phyloP scores from a whole-genome alignment of 441 rosid species.

The Brassica balearica region DNA sequence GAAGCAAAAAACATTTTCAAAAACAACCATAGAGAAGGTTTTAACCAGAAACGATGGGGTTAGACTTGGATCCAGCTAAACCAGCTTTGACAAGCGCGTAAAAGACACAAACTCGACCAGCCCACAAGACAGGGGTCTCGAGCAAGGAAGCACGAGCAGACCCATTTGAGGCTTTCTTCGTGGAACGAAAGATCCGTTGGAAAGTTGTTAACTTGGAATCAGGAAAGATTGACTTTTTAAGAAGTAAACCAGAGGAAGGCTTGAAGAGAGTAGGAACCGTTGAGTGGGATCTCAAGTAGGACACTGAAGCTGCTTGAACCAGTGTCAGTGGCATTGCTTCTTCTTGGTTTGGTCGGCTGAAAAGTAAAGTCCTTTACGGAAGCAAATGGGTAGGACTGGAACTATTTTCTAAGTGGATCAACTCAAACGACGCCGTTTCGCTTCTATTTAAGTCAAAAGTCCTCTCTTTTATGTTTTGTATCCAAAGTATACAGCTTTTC shows the following conservation, averaged over 20 bases:
- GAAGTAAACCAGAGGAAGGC: slow-evolving; percentile 28
- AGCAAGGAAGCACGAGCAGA: slow-evolving; percentile 63
- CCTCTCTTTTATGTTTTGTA: neutral
- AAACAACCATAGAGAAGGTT: neutral
- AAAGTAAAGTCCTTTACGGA: neutral
- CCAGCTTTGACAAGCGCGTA: slow-evolving; percentile 83
- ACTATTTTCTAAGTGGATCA: slow-evolving; percentile 13
- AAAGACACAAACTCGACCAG: slow-evolving; percentile 74
- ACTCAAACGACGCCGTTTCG: neutral
- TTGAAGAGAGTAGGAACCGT: slow-evolving; percentile 33
- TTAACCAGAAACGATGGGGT: slow-evolving; percentile 78
- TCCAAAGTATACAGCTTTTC: neutral
- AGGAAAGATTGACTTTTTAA: slow-evolving; percentile 51
- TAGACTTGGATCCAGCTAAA: slow-evolving; percentile 79
- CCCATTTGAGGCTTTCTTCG: slow-evolving; percentile 37
- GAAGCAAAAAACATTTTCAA: neutral
- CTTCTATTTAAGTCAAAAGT: neutral
- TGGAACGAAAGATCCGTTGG: slow-evolving; percentile 26
- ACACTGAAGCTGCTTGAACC: slow-evolving; percentile 50
- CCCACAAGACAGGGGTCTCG: slow-evolving; percentile 81
- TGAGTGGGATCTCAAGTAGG: slow-evolving; percentile 44
- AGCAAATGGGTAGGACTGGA: neutral
- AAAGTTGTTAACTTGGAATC: slow-evolving; percentile 45
- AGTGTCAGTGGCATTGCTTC: slow-evolving; percentile 58
- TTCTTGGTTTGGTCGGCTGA: slow-evolving; percentile 36